Percentiles rank a stretch among this genome's conserved stretches.
phyloP scores from a whole-genome alignment of 169 alveolate species.

The Plasmodium yoelii region DNA sequence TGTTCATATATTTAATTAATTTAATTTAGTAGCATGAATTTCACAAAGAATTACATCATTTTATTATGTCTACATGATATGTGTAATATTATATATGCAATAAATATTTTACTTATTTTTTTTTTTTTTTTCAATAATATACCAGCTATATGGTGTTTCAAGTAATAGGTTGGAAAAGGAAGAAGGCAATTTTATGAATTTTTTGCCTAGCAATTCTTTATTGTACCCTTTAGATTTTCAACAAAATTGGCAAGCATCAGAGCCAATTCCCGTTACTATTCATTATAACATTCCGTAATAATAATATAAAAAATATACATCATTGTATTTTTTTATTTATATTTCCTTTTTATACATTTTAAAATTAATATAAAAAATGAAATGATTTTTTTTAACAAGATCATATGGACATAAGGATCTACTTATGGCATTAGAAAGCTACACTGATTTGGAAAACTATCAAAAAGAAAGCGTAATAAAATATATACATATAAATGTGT shows the following conservation, averaged over 20 bases:
- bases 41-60: too few species aligned
- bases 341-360: background rate
- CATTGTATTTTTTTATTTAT: background rate
- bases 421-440: constrained; percentile 28
- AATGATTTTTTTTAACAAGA: constrained; percentile 18
- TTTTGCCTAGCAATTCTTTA: constrained; percentile 64
- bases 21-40: too few species aligned
- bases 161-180: constrained; percentile 21
- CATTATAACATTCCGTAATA: constrained; percentile 72
- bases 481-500: background rate
- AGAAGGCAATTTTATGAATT: constrained; percentile 33
- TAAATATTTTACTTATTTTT: background rate
- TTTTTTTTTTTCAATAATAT: background rate
- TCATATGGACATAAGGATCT: constrained; percentile 69
- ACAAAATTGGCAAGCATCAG: constrained; percentile 75
- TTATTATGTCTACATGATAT: too few species aligned
- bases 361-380: background rate
- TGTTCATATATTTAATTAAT: too few species aligned
- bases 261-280: constrained; percentile 59
- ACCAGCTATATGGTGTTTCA: constrained; percentile 10
- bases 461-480: constrained; percentile 52
- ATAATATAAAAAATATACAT: constrained; percentile 8
- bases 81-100: background rate
- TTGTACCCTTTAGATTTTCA: constrained; percentile 72
- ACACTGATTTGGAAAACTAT: constrained; percentile 60